A percentile compares a stretch with the other conserved stretches of the same genome.
phyloP scores from a whole-genome alignment of 2,329 filamentous ascomycete species.

The Zymoseptoria ardabiliae region DNA sequence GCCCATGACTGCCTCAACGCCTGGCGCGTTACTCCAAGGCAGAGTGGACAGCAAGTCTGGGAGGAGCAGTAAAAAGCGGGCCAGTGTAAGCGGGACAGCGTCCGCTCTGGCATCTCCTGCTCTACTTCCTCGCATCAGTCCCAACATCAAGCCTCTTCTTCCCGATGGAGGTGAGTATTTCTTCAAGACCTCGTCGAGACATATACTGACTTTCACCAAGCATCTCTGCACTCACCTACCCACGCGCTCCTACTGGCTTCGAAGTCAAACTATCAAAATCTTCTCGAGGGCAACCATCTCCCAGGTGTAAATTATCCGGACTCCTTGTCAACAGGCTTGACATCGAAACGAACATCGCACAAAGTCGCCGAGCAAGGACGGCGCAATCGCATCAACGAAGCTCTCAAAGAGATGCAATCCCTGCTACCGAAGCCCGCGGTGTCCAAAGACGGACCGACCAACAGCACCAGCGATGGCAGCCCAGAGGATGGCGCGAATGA shows the following conservation, averaged over 20 bases:
- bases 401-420: slow-evolving; percentile 81
- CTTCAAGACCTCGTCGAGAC: not conserved
- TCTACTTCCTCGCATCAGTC: slow-evolving; percentile 80
- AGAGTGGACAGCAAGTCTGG: slow-evolving; percentile 38
- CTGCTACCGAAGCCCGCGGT: slow-evolving; percentile 57
- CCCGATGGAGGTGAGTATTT: slow-evolving; percentile 55
- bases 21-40: slow-evolving; percentile 22
- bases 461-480: slow-evolving; percentile 32
- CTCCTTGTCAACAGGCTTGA: slow-evolving; percentile 84
- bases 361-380: slow-evolving; percentile 97
- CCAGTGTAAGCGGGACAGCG: slow-evolving; percentile 48
- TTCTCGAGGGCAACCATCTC: slow-evolving; percentile 84
- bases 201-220: slow-evolving; percentile 14
- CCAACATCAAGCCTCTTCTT: slow-evolving; percentile 85
- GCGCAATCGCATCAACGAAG: slow-evolving; percentile 89
- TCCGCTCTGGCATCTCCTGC: slow-evolving; percentile 80
- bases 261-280: slow-evolving; percentile 97
- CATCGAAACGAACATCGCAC: slow-evolving; percentile 92
- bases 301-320: slow-evolving; percentile 64
- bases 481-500: slow-evolving; percentile 42
- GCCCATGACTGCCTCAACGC: slow-evolving; percentile 41
- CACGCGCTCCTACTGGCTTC: slow-evolving; percentile 74
- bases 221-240: slow-evolving; percentile 48
- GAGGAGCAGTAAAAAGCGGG: slow-evolving; percentile 54
- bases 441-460: slow-evolving; percentile 17